Evolutionary conservation across 2,329 filamentous ascomycete species (phyloP), one percentile per base, ranked within the genome.

Genomic region (Nothopassalora personata): DNA sequence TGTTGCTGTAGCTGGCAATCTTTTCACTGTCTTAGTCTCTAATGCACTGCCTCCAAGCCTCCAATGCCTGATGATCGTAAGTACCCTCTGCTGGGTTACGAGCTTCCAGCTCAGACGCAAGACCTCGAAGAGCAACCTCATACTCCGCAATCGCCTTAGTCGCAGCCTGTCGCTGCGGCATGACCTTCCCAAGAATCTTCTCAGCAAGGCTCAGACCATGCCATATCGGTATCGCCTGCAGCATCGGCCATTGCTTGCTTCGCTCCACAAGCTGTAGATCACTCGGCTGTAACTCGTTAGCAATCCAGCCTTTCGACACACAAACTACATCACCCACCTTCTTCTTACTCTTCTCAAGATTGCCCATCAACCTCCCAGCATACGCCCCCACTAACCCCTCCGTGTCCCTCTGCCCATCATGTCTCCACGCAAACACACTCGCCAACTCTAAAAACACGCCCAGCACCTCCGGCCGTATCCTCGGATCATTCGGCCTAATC

Each of bases 361-460:
- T 73, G 10, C 55, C 64, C 57, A 80, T 66, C 54, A 80, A 59
- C 28, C 76, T 68, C 46, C 70, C 67, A 5, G 74, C 72, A 54
- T 77, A 75, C 46, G 67, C 73, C 59, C 70, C 71, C 30, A 79
- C 76, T 27, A 74, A 70, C 1, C 71, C 70, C 47, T 74, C 71
- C 33, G 64, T 71, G 48, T 76, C 75, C 57, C 68, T 56, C 0
- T 67, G 70, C 1, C 60, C 67, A 5, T 64, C 58, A 55, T 76
- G 68, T 58, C 68, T 71, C 54, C 73, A 70, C 3, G 74, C 74
- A 48, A 72, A 67, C 5, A 75, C 69, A 30, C 77, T 76, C 18
- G 74, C 71, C 66, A 80, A 61, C 65, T 78, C 76, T 5, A 79
- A 67, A 54, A 75, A 74, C 30, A 74, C 60, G n/a, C 74, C 77